Base-by-base conservation (phyloP, 2,329 filamentous ascomycete species). In the Myotisia sp. region DNA sequence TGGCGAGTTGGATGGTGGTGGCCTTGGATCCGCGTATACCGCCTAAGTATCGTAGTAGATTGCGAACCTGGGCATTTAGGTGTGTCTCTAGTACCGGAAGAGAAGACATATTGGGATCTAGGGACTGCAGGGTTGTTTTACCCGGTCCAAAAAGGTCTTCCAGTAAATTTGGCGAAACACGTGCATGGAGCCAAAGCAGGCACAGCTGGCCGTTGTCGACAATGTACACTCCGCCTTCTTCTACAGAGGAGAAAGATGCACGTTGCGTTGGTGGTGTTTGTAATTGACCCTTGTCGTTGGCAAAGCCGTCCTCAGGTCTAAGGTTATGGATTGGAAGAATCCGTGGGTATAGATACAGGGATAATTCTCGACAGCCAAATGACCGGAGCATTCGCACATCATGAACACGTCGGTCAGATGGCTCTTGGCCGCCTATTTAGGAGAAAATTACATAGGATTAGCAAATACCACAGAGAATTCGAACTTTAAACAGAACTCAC, bases 121-220 rank as follows among this genome's bases (percentile, higher is more conserved):
- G 69, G 23, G 67, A 66, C 53, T 82, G 79, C 19, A 95, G 70
- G 3, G 65, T 74, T 34, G 68, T 67, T 48, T 77, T 73, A 27
- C 72, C 81, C 40, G 78, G 70, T 7, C 90, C 90, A 47, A 98
- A 94, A 2, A 98, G 72, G 52, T 98, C 90, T 42, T 78, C 68
- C 9, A 98, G 69, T 6, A 98, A 68, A 52, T 94, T 92, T 2
- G 87, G 87, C 13, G 85, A 93, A 12, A 92, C 90, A 53, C 92
- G 82, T 1, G 78, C 67, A 53, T 98, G 90, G 45, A 95, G 68
- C 90, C 90, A 98, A 10, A 98, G 63, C 16, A 95, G 70, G 50
- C 85, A 82, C 44, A 81, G 74, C 54, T 98, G 90, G 4, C 90
- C 90, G 48, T 95, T 94, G 55, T 98, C 90, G 14, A 98, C 78